Evolutionary conservation across 306 rosid genomes (phyloP).

Genomic region (Vigna hirtella): DNA sequence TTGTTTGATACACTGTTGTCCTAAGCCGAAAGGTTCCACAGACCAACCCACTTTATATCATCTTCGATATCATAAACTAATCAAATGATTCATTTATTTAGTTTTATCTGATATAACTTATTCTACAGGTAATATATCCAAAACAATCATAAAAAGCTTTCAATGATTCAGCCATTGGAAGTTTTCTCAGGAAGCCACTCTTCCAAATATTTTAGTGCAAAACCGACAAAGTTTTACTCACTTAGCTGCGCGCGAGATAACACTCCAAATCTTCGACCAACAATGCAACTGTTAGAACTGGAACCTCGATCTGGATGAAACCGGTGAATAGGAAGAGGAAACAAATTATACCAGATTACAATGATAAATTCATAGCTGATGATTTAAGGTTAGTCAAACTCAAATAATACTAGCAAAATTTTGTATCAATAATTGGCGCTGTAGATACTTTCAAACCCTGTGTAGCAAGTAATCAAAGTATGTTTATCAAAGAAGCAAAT

Average conservation of each 20-base stretch:
- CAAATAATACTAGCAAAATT: neutral
- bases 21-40: neutral
- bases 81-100: neutral
- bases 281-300: too few relatives aligned
- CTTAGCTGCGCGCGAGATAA: neutral
- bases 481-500: neutral
- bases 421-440: neutral
- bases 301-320: neutral
- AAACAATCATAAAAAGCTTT: neutral
- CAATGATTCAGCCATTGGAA: neutral
- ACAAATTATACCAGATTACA: slow-evolving; percentile 14
- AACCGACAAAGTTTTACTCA: slow-evolving; percentile 11
- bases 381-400: slow-evolving; percentile 6
- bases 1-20: neutral
- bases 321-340: neutral
- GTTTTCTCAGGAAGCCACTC: neutral
- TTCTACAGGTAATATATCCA: neutral
- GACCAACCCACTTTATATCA: neutral
- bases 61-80: neutral
- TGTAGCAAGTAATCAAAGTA: neutral
- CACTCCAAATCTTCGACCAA: neutral
- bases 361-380: neutral
- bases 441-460: neutral
- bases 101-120: neutral
- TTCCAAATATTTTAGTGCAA: slow-evolving; percentile 4